phyloP scores from a whole-genome alignment of 1,284 basidiomycete species.

The Trametes polyzona region DNA sequence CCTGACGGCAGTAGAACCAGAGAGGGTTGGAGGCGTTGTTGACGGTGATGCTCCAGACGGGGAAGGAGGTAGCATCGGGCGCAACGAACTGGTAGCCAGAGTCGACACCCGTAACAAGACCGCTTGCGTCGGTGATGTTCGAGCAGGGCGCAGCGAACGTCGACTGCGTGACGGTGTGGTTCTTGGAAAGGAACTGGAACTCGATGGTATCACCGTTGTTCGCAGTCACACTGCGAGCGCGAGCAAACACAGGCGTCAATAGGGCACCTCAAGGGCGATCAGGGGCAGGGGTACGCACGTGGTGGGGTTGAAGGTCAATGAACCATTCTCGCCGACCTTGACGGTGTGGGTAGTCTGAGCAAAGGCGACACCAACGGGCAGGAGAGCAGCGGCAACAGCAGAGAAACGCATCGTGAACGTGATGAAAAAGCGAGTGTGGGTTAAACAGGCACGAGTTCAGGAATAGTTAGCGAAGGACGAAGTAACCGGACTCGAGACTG shows the following conservation, averaged over 20 bases:
- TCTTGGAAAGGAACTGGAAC: slow-evolving; percentile 52
- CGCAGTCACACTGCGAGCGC: slow-evolving; percentile 45
- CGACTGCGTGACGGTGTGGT: slow-evolving; percentile 61
- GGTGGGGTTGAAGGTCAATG: slow-evolving; percentile 49
- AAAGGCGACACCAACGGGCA: slow-evolving; percentile 44
- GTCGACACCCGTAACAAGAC: slow-evolving; percentile 42
- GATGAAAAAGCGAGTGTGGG: slow-evolving; percentile 13
- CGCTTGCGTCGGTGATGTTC: slow-evolving; percentile 31
- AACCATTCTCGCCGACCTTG: slow-evolving; percentile 49
- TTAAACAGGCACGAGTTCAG: slow-evolving; percentile 27
- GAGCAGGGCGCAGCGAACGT: slow-evolving; percentile 54
- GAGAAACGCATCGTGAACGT: slow-evolving; percentile 56
- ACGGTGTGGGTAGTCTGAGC: slow-evolving; percentile 44
- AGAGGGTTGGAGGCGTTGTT: slow-evolving; percentile 41
- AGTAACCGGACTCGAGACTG: slow-evolving; percentile 40
- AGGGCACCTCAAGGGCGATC: too few species aligned
- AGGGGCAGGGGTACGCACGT: slow-evolving; percentile 20
- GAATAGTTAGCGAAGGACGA: slow-evolving; percentile 31
- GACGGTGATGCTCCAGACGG: slow-evolving; percentile 41
- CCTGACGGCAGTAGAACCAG: slow-evolving; percentile 48
- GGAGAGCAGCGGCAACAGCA: slow-evolving; percentile 45
- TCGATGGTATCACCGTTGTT: slow-evolving; percentile 53
- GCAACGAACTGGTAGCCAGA: slow-evolving; percentile 45
- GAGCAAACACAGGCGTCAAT: too few species aligned
- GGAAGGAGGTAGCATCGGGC: slow-evolving; percentile 34